phyloP scores from a whole-genome alignment of 345 rosid species.

The Schrenkiella parvula region DNA sequence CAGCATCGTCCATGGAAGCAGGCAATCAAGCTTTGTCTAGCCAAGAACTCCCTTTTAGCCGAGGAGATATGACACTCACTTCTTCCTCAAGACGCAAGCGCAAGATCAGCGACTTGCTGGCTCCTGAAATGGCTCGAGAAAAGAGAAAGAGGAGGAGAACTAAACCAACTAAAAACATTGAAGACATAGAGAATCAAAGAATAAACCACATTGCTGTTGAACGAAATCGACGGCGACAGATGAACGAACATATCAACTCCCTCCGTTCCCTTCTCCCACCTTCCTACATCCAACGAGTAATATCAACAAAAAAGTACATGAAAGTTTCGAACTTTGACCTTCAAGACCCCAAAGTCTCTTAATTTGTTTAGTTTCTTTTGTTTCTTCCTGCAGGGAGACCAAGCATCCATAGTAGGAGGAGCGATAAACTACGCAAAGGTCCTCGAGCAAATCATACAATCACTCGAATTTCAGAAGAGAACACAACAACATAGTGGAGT shows the following conservation, averaged over 20 bases:
- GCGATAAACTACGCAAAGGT: conserved; percentile 80
- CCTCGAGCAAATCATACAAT: conserved; percentile 63
- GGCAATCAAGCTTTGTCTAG: conserved; percentile 29
- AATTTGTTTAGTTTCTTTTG: neutral
- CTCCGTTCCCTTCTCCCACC: conserved; percentile 70
- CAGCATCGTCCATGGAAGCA: conserved; percentile 19
- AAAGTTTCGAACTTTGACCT: neutral
- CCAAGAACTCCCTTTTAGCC: conserved; percentile 29
- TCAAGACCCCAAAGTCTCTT: neutral
- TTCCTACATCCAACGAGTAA: conserved; percentile 64
- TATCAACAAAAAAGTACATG: neutral
- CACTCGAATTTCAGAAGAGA: conserved; percentile 53
- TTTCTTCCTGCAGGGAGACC: conserved; percentile 57
- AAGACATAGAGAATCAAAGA: conserved; percentile 78
- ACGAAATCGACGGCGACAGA: conserved; percentile 73
- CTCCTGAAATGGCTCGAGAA: conserved; percentile 35
- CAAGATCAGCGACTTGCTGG: conserved; percentile 8
- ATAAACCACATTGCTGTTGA: conserved; percentile 86
- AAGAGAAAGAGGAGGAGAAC: conserved; percentile 55
- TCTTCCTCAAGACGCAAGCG: conserved; percentile 28
- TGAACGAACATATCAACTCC: conserved; percentile 68
- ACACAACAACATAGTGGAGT: conserved; percentile 10
- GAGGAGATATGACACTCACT: conserved; percentile 17
- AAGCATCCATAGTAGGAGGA: conserved; percentile 77
- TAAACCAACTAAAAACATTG: conserved; percentile 51